phyloP scores from a whole-genome alignment of 164 flowering plant species.

The Magnolia sinica region DNA sequence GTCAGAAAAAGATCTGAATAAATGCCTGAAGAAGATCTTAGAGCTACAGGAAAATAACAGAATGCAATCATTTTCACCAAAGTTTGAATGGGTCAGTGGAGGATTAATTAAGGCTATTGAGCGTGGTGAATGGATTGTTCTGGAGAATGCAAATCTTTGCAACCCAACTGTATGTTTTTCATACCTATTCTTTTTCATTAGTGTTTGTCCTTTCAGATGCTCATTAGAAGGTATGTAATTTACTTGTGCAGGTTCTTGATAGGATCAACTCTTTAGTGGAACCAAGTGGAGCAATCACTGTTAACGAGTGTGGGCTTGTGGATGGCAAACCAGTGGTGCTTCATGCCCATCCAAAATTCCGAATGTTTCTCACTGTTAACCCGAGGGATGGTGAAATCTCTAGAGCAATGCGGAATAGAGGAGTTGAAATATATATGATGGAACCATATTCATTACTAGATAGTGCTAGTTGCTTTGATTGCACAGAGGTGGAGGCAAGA shows the following conservation, averaged over 20 bases:
- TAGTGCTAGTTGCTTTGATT: constrained; percentile 15
- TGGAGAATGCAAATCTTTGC: constrained; percentile 97
- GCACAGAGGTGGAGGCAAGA: constrained; percentile 38
- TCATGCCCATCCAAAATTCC: constrained; percentile 73
- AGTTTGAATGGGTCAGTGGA: constrained; percentile 96
- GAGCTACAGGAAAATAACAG: constrained; percentile 47
- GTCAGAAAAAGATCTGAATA: constrained; percentile 46
- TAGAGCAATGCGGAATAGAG: constrained; percentile 97
- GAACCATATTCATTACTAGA: constrained; percentile 57
- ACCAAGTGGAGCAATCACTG: constrained; percentile 70
- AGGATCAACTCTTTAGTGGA: constrained; percentile 96
- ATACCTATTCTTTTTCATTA: background rate
- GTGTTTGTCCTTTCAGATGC: background rate
- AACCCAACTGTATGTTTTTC: constrained; percentile 75
- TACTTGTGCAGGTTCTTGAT: constrained; percentile 72
- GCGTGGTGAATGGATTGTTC: constrained; percentile 90
- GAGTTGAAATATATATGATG: constrained; percentile 87
- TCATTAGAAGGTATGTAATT: background rate
- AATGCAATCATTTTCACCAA: constrained; percentile 43
- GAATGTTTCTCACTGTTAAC: constrained; percentile 87
- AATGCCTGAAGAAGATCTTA: constrained; percentile 29
- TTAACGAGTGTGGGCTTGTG: constrained; percentile 88
- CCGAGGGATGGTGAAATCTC: constrained; percentile 90
- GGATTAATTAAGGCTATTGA: constrained; percentile 78
- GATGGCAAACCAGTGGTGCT: constrained; percentile 80